Conservation (phyloP, 2,329 filamentous ascomycete species). For the Aureobasidium namibiae region DNA sequence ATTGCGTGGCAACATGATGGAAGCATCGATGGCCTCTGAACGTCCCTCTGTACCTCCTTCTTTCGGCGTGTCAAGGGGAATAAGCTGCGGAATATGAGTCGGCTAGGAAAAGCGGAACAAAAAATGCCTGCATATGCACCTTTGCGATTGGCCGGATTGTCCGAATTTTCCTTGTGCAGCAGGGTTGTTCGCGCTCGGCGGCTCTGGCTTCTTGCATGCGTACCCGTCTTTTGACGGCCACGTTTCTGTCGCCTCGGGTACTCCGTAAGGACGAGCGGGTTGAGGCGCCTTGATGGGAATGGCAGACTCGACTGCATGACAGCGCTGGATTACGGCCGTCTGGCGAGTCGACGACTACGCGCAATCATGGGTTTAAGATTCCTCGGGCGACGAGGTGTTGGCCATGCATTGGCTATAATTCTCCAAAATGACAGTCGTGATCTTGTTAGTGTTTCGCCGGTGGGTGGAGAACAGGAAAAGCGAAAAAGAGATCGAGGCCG, state of each 20-base stretch:
- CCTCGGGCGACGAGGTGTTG: not conserved
- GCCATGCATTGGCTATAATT: not conserved
- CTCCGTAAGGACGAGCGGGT: not conserved
- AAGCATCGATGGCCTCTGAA: not conserved
- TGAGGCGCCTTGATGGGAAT: not conserved
- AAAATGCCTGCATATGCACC: conserved; percentile 5
- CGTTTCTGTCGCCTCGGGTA: not conserved
- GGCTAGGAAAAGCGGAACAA: not conserved
- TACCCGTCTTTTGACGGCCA: not conserved
- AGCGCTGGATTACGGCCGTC: not conserved
- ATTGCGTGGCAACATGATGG: not conserved
- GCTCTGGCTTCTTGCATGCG: not conserved
- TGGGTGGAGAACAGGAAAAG: not conserved
- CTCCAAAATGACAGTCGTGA: not conserved
- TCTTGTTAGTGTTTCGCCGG: not conserved
- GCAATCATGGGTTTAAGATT: not conserved
- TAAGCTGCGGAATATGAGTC: not conserved
- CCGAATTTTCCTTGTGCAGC: conserved; percentile 1
- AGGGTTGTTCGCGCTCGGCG: not conserved
- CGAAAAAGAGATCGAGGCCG: not conserved
- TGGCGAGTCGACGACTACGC: not conserved
- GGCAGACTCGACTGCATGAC: not conserved
- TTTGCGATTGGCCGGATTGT: not conserved
- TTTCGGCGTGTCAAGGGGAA: not conserved
- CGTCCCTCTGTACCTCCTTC: not conserved